Evolutionary conservation across 331 rosid species (phyloP).

Genomic region (Malus hybrid): DNA sequence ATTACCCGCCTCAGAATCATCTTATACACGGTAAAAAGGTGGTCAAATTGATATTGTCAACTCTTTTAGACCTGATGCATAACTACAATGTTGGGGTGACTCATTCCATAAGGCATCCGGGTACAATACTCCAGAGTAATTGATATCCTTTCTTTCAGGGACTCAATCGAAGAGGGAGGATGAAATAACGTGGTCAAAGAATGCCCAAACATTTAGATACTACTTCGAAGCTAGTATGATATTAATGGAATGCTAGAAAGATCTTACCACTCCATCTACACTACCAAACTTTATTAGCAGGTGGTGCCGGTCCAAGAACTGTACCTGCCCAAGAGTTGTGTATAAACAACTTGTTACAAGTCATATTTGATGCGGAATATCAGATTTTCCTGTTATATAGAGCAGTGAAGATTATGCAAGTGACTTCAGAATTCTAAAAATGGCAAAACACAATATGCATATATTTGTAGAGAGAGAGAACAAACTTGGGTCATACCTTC

Average conservation of each 20-base stretch:
- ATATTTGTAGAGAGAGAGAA: neutral
- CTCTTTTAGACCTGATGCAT: neutral
- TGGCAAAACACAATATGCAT: slow-evolving; percentile 11
- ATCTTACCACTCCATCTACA: slow-evolving; percentile 94
- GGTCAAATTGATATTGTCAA: slow-evolving; percentile 2
- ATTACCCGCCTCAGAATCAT: too few species aligned
- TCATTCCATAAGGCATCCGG: slow-evolving; percentile 10
- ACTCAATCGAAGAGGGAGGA: neutral
- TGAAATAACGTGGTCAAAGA: neutral
- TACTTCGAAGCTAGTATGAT: neutral
- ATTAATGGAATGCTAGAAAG: slow-evolving; percentile 4
- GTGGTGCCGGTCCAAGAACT: slow-evolving; percentile 96
- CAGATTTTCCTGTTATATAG: neutral
- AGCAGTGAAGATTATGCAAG: slow-evolving; percentile 19
- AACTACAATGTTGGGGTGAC: neutral
- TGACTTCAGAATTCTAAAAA: slow-evolving; percentile 4
- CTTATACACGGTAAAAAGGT: neutral
- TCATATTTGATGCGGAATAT: slow-evolving; percentile 18
- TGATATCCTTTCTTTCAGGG: neutral
- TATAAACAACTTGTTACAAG: slow-evolving; percentile 37
- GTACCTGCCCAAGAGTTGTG: slow-evolving; percentile 71
- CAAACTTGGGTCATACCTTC: slow-evolving; percentile 57
- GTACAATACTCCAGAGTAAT: neutral
- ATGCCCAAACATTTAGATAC: neutral
- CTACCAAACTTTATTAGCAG: slow-evolving; percentile 95